phyloP scores from a whole-genome alignment of 176 grass and related monocot species.

The Pontederia paniculata region DNA sequence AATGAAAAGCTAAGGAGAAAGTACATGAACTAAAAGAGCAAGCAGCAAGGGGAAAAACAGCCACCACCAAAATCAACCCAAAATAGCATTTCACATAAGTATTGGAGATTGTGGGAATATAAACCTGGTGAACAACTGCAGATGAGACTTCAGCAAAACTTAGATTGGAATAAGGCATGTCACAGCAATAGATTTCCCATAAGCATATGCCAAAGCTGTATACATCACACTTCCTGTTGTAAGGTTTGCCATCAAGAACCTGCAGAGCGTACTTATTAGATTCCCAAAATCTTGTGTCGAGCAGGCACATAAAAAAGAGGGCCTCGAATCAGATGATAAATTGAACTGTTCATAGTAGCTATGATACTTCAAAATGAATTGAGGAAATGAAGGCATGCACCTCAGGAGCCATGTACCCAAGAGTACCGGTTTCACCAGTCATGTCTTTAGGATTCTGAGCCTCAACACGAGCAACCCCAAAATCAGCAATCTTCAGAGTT shows the following conservation, averaged over 20 bases:
- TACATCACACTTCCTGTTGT: slow-evolving; percentile 66
- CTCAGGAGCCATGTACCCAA: slow-evolving; percentile 93
- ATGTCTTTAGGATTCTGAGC: slow-evolving; percentile 74
- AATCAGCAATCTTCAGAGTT: slow-evolving; percentile 84
- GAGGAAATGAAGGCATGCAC: slow-evolving; percentile 14
- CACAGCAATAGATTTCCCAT: slow-evolving; percentile 82
- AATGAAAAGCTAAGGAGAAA: not conserved
- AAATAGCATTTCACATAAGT: not conserved
- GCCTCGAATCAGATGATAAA: too few species aligned
- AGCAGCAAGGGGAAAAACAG: too few species aligned
- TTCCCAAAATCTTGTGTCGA: not conserved
- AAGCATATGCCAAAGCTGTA: slow-evolving; percentile 72
- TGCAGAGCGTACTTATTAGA: slow-evolving; percentile 11
- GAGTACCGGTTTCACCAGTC: slow-evolving; percentile 79
- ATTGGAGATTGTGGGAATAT: not conserved
- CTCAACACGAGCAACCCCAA: slow-evolving; percentile 76
- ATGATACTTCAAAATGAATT: too few species aligned
- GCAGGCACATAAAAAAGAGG: not conserved
- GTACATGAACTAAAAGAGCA: too few species aligned
- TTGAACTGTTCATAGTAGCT: too few species aligned
- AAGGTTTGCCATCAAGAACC: slow-evolving; percentile 71
- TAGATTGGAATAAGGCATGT: slow-evolving; percentile 67
- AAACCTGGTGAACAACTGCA: slow-evolving; percentile 57
- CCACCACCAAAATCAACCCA: too few species aligned
- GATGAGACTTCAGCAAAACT: slow-evolving; percentile 68